phyloP scores from a whole-genome alignment of 163 green algal genomes.

The Chlorella variabilis region DNA sequence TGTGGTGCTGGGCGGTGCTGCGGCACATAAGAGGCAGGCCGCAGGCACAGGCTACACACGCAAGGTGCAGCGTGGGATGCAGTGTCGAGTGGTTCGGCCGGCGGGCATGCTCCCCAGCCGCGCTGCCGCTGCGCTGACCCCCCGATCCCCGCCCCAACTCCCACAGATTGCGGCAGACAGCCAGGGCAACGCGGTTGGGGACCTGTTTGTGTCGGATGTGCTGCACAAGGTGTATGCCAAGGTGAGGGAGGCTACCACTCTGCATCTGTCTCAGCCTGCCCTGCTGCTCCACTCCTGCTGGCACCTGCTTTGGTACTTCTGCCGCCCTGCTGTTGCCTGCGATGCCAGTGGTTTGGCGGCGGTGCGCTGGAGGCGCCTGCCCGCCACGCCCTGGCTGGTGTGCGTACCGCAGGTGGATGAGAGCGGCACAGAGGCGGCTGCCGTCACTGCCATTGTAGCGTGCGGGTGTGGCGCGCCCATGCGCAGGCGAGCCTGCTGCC shows the following conservation, averaged over 20 bases:
- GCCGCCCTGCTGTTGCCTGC: neutral
- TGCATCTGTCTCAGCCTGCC: too few species aligned
- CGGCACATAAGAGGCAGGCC: too few species aligned
- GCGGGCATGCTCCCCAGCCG: too few species aligned
- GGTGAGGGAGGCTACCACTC: neutral
- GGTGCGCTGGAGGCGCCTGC: too few species aligned
- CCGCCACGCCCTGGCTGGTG: neutral
- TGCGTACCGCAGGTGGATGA: slow-evolving; percentile 35
- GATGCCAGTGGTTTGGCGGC: neutral
- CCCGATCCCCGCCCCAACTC: neutral
- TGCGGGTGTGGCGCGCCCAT: neutral
- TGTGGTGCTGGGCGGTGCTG: too few species aligned
- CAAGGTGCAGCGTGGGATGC: too few species aligned
- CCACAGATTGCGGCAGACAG: neutral
- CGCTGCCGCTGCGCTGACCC: too few species aligned
- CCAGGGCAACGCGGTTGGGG: neutral
- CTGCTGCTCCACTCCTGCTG: neutral
- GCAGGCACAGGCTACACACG: too few species aligned
- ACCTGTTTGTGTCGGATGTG: slow-evolving; percentile 39
- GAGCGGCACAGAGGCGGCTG: slow-evolving; percentile 42
- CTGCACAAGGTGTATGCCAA: slow-evolving; percentile 45
- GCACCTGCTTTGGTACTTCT: neutral
- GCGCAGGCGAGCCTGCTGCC: neutral
- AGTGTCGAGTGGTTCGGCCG: too few species aligned
- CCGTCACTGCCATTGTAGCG: slow-evolving; percentile 34